Evolutionary conservation across 192 early-diverging fungal species (phyloP), one percentile per base, ranked within the genome.

Genomic region (Neocallimastix lanati): DNA sequence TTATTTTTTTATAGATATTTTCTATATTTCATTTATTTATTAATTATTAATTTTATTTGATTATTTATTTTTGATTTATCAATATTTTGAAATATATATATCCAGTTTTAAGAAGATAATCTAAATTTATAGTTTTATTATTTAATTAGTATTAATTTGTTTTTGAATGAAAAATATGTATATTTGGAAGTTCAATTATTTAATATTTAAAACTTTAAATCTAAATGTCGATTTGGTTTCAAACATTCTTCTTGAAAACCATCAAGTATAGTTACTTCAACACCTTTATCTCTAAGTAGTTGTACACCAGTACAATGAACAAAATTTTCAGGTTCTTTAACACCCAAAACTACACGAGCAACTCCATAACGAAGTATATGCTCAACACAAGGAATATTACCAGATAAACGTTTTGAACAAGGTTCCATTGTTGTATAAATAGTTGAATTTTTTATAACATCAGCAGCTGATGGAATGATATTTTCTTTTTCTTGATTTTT

Each of bases 341-440:
- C 89, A 2, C 95, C 97, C 79, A 97, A 87, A 16, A 97, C 95
- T 1, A 98, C 95, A 12, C 87, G 83, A 15, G 78, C 80, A 21
- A 99, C 86, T 0, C 86, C 85, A 0, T 91, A 90, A 21, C 91
- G 88, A 15, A 95, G 85, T 58, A 99, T 84, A n/a, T 88, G 86
- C 9, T 93, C 84, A 0, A 89, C 90, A 80, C 97, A 99, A 7
- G 93, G 89, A 16, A 78, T 77, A 78, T 92, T 96, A 15, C 89
- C 93, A 16, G 90, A 95, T 33, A 92, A 80, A 76, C 89, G 88
- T 80, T 81, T 85, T 76, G 88, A 93, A 84, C 97, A 99, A 0
- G 97, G 97, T 82, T 99, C 97, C 97, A 99, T 99, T 11, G 97
- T 99, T 29, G 95, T 94, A 82, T 97, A 99, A 83, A 96, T 91